Conservation (phyloP, 495 filamentous ascomycete species). For the Penicillium odoratum region DNA sequence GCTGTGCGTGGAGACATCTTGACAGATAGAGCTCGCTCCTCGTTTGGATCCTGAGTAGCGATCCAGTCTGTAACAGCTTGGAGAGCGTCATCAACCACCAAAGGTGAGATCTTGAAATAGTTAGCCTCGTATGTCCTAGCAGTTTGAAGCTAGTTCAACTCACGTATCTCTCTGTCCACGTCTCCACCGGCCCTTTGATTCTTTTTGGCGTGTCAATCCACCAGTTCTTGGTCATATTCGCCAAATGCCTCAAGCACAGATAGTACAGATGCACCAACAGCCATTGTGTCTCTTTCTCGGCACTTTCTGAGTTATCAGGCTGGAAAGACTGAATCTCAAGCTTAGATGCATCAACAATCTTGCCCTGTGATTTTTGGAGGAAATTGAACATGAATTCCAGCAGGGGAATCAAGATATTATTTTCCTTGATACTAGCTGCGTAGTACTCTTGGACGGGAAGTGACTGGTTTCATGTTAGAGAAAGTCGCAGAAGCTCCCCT, state of each 20-base stretch:
- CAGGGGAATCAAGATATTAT: conserved; percentile 65
- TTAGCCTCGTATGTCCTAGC: conserved; percentile 8
- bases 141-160: conserved; percentile 14
- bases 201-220: conserved; percentile 76
- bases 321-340: conserved; percentile 71
- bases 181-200: conserved; percentile 69
- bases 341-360: conserved; percentile 65
- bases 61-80: conserved; percentile 73
- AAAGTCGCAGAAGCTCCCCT: background rate
- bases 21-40: conserved; percentile 69
- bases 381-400: conserved; percentile 80
- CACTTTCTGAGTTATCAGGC: conserved; percentile 54
- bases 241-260: conserved; percentile 69
- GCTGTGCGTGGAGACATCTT: conserved; percentile 66
- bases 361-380: conserved; percentile 68
- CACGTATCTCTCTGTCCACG: conserved; percentile 77
- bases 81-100: conserved; percentile 71
- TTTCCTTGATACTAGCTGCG: conserved; percentile 69
- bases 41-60: conserved; percentile 50
- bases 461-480: conserved; percentile 49
- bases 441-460: conserved; percentile 81
- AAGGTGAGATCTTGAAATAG: conserved; percentile 64
- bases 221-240: conserved; percentile 82
- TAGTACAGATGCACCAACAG: conserved; percentile 86
- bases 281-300: conserved; percentile 73